Base-by-base conservation (phyloP, 164 flowering plant genomes). In the Liriodendron chinense region DNA sequence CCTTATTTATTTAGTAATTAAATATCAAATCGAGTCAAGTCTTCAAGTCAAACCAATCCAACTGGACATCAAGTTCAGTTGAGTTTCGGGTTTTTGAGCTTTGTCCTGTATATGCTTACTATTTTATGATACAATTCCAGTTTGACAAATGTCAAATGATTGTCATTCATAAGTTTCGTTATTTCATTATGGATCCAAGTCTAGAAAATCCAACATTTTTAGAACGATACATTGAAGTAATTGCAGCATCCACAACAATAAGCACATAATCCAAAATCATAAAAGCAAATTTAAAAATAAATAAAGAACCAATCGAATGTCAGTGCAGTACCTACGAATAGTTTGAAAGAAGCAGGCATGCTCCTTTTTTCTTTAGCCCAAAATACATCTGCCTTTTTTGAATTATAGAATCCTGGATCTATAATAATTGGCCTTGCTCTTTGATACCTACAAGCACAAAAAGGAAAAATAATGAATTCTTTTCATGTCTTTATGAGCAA, bases 331-430 rank as follows among this genome's bases (percentile, higher is more conserved):
- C 96, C 96, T 53, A 70, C 82, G 78, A 92, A 96, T 72, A 96
- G 73, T 83, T 94, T 96, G 89, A 94, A 96, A 22, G 98, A 82
- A 75, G 90, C 82, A 66, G 99, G 99, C 78, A 90, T 20, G 20
- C 87, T 72, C 80, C 99, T 85, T 78, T 82, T 89, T 79, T 90
- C 92, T 78, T 86, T 92, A 23, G 93, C 96, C 89, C 87, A 92
- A 80, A 88, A 92, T n/a, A 96, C 89, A 77, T 82, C 87, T 22
- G 96, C 90, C 80, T 91, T 96, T 68, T 85, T 89, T 7, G 86
- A 64, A 70, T 84, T 88, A 75, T 96, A 96, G 68, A 96, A 80
- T 71, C 91, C 99, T 26, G 98, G 94, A 82, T 96, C 99, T 21
- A 96, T 80, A 23, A 93, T 87, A 47, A 96, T 83, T 63, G 98